Percentiles rank a stretch among this genome's conserved stretches.
Conservation (phyloP, 2,329 filamentous ascomycete genomes). For the Apiospora kogelbergensis region DNA sequence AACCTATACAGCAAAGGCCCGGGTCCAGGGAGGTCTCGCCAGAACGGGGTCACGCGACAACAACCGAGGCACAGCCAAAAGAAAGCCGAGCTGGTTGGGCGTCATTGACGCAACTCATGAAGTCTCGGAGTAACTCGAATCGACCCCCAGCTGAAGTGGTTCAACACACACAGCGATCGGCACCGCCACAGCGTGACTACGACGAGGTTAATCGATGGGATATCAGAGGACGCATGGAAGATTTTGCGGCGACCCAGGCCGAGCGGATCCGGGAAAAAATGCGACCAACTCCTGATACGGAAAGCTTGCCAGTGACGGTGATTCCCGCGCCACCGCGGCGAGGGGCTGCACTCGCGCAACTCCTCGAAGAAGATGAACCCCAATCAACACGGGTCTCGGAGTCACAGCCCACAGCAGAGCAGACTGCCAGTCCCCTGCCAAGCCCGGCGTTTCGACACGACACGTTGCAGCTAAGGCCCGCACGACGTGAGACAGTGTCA, state of each 20-base stretch:
- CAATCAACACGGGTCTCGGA: slow-evolving; percentile 15
- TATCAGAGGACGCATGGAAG: slow-evolving; percentile 55
- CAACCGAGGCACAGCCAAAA: not conserved
- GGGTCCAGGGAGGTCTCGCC: not conserved
- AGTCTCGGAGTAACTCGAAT: slow-evolving; percentile 22
- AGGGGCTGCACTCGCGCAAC: slow-evolving; percentile 54
- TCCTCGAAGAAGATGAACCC: slow-evolving; percentile 52
- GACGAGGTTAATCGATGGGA: slow-evolving; percentile 49
- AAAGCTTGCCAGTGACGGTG: slow-evolving; percentile 56
- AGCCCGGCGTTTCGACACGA: slow-evolving; percentile 21
- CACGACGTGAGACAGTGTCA: not conserved
- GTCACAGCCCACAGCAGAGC: slow-evolving; percentile 10
- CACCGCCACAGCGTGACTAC: slow-evolving; percentile 23
- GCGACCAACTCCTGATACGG: slow-evolving; percentile 52
- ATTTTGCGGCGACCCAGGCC: slow-evolving; percentile 61
- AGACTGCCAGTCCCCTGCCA: slow-evolving; percentile 7
- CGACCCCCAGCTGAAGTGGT: slow-evolving; percentile 32
- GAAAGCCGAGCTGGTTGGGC: slow-evolving; percentile 20
- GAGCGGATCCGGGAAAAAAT: slow-evolving; percentile 59
- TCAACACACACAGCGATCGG: slow-evolving; percentile 29
- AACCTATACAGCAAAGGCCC: not conserved
- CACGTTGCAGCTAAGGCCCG: slow-evolving; percentile 7
- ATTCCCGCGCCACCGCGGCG: slow-evolving; percentile 62
- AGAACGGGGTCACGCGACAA: not conserved
- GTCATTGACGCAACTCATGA: slow-evolving; percentile 20